Conservation (phyloP, 495 filamentous ascomycete species). For the Cercophora samala region DNA sequence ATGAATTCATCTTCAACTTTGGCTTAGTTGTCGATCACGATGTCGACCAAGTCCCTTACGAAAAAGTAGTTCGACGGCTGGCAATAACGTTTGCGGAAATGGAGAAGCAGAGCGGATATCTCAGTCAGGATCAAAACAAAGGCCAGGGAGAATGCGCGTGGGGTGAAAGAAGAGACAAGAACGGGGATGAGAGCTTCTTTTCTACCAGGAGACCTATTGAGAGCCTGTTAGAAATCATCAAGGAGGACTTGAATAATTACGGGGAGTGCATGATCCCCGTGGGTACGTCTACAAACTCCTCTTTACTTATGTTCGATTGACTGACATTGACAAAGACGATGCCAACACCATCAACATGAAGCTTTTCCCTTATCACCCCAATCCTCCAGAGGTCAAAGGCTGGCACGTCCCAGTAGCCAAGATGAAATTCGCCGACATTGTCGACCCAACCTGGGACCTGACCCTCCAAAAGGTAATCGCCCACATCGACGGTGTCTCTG, state of each 20-base stretch:
- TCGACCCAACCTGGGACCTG: slow-evolving; percentile 87
- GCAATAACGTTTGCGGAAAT: slow-evolving; percentile 80
- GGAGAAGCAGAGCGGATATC: slow-evolving; percentile 79
- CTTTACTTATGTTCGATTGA: background rate
- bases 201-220: slow-evolving; percentile 59
- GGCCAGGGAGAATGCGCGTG: background rate
- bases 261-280: slow-evolving; percentile 97
- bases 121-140: slow-evolving; percentile 48
- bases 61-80: slow-evolving; percentile 79
- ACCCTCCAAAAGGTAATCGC: slow-evolving; percentile 80
- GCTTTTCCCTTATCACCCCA: slow-evolving; percentile 77
- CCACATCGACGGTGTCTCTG: slow-evolving; percentile 85
- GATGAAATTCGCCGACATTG: slow-evolving; percentile 64
- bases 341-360: slow-evolving; percentile 96
- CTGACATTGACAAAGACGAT: slow-evolving; percentile 56
- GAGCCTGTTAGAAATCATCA: slow-evolving; percentile 81
- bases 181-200: background rate
- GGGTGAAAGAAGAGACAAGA: background rate
- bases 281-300: slow-evolving; percentile 46
- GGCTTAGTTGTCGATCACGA: slow-evolving; percentile 73
- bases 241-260: slow-evolving; percentile 95
- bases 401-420: slow-evolving; percentile 92
- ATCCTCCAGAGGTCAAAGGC: slow-evolving; percentile 70
- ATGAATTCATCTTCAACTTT: slow-evolving; percentile 98
- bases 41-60: slow-evolving; percentile 63